These are phyloP conservation scores for Epicoccum nigrum DNA, from an alignment of 2,329 filamentous ascomycete species.

Conservation along the genomic window DNA sequence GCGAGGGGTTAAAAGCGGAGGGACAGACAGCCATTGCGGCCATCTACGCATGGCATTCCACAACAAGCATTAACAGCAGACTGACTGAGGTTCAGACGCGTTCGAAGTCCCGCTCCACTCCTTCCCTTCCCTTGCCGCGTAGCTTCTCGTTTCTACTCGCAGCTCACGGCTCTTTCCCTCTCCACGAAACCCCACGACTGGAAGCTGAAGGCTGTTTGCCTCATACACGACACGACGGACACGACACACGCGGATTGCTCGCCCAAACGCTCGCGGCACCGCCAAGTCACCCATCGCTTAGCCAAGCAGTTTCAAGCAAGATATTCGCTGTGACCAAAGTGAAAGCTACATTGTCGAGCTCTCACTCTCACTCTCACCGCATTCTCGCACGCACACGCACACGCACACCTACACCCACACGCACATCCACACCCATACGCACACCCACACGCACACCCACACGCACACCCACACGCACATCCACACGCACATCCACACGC, in stretches of 20 bases:
- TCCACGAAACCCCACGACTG: conserved; percentile 8
- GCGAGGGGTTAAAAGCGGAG: conserved; percentile 6
- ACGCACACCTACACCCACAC: conserved; percentile 10
- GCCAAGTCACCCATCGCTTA: conserved; percentile 20
- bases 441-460: conserved; percentile 8
- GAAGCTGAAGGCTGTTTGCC: conserved; percentile 1
- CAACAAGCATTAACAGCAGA: conserved; percentile 4
- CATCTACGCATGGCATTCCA: background rate
- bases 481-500: conserved; percentile 9
- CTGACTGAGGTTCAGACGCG: conserved; percentile 17
- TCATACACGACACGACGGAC: conserved; percentile 12
- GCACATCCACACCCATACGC: conserved; percentile 3
- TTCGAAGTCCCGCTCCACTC: conserved; percentile 11
- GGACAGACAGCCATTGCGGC: background rate
- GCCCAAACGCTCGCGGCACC: conserved; percentile 13
- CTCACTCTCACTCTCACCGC: too few relatives aligned
- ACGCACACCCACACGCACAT: conserved; percentile 9
- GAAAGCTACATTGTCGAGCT: conserved; percentile 13
- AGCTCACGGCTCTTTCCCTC: conserved; percentile 11
- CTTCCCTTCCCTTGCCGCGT: conserved; percentile 4
- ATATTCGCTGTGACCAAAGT: conserved; percentile 11
- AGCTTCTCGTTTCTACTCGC: conserved; percentile 8
- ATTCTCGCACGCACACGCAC: too few relatives aligned
- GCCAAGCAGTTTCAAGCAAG: conserved; percentile 15
- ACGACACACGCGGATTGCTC: too few relatives aligned